Conservation (phyloP, 169 alveolate species). For the Eimeria tenella region DNA sequence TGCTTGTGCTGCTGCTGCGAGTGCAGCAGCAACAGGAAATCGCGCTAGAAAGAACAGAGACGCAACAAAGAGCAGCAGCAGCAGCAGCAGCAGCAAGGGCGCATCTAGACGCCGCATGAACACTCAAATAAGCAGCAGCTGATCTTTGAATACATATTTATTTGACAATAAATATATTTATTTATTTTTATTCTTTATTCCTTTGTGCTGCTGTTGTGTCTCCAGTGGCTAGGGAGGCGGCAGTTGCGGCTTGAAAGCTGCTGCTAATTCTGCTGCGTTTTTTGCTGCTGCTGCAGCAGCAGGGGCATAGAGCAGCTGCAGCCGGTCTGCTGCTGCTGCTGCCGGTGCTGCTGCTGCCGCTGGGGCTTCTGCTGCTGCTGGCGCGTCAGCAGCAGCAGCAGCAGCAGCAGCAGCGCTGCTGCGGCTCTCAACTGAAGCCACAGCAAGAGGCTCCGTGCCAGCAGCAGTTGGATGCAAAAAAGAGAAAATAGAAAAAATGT, state of each 20-base stretch:
- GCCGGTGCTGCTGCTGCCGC: not conserved
- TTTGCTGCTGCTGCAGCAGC: not conserved
- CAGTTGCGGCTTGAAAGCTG: conserved; percentile 13
- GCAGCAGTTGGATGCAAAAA: not conserved
- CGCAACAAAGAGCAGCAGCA: no score
- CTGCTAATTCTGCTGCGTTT: not conserved
- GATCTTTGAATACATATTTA: no score
- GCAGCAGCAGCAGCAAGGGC: no score
- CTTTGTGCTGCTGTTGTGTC: no score
- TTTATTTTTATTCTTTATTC: no score
- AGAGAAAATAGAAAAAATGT: not conserved
- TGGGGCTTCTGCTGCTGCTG: not conserved
- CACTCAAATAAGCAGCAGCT: no score
- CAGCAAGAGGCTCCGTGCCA: conserved; percentile 12
- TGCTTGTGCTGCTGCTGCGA: no score
- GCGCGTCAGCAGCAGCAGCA: not conserved
- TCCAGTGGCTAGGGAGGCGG: not conserved
- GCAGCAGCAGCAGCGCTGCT: not conserved
- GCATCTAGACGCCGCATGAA: no score
- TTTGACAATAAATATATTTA: no score
- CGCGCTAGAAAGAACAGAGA: no score
- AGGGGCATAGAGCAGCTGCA: not conserved
- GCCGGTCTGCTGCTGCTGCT: not conserved
- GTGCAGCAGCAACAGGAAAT: no score
- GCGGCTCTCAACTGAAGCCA: not conserved